Base-by-base conservation (phyloP, 345 rosid species). In the Salix udensis region DNA sequence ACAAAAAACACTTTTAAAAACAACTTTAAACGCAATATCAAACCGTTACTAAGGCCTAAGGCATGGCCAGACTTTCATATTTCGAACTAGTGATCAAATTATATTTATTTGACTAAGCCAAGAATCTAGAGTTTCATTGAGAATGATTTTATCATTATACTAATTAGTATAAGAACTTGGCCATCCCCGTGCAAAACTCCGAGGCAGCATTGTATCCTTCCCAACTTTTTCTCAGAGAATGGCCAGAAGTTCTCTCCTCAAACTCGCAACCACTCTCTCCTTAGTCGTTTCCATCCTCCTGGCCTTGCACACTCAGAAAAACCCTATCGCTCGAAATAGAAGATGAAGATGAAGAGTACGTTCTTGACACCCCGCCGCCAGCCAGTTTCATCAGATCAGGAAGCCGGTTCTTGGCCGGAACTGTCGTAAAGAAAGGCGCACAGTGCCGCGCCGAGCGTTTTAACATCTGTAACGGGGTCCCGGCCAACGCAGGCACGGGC, bases 401-500 rank as follows among this genome's bases (percentile, higher is more conserved):
- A 70, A 86, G 89, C 81, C 80, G 83, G 36, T 78, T 86, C 76
- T 62, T 87, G 26, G 69, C 73, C 1, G 52, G 58, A 5, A 31
- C 34, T 31, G 21, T 71, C 3, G 86, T 87, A 50, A 88, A 75
- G 82, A 89, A 91, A 82, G 90, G 93, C 2, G 24, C 77, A 39
- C 78, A 39, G 21, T 91, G 97, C 48, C 30, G 78, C 48, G 61
- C 80, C 2, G 50, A 3, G 8, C 13, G 37, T 4, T 1, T 74
- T 71, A 91, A 82, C 70, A 82, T 89, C 21, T 90, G 98, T 75
- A 78, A 90, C 14, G 91, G 94, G 0, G 80, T 90, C 9, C 65
- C 77, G 0, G 92, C 90, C 0, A 89, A 90, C 85, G 87, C 89
- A 1, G 92, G 94, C 60, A 90, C 90, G 1, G 76, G 87, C 72